Percentiles rank a stretch among this genome's conserved stretches.
These are phyloP conservation scores for Xylaria sp. DNA, from an alignment of 495 filamentous ascomycete species.

Conservation along the genomic window DNA sequence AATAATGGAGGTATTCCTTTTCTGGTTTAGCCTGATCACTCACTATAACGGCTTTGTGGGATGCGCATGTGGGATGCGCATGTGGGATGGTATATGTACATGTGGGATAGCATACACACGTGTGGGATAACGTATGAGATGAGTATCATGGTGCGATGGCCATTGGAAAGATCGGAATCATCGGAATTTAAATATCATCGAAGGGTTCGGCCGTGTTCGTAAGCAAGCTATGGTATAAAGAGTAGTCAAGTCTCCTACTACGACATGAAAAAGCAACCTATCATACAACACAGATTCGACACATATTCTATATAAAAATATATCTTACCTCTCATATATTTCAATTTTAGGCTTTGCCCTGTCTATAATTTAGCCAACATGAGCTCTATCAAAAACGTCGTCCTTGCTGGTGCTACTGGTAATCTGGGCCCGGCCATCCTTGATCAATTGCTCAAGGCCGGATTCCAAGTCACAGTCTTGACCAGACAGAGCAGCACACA, in stretches of 20 bases:
- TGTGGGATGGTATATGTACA: conserved; percentile 1
- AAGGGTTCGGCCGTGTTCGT: background rate
- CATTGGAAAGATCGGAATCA: background rate
- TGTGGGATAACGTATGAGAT: background rate
- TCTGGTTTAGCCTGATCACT: background rate
- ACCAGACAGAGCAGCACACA: conserved; percentile 51
- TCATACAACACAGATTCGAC: background rate
- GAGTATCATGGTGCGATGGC: background rate
- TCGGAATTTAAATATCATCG: background rate
- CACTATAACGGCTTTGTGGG: background rate
- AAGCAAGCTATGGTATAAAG: background rate
- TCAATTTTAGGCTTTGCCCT: background rate
- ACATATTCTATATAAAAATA: background rate
- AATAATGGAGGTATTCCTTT: background rate
- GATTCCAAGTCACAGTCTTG: conserved; percentile 64
- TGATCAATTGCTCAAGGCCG: conserved; percentile 54
- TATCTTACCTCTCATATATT: background rate
- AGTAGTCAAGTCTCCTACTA: background rate
- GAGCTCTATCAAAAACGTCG: conserved; percentile 55
- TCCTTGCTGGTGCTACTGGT: conserved; percentile 61
- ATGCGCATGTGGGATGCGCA: background rate
- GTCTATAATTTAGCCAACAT: conserved; percentile 32
- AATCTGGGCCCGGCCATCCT: conserved; percentile 60
- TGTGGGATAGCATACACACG: conserved; percentile 11
- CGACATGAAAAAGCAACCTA: background rate